phyloP scores from a whole-genome alignment of 306 rosid genomes.

The Lupinus albus region DNA sequence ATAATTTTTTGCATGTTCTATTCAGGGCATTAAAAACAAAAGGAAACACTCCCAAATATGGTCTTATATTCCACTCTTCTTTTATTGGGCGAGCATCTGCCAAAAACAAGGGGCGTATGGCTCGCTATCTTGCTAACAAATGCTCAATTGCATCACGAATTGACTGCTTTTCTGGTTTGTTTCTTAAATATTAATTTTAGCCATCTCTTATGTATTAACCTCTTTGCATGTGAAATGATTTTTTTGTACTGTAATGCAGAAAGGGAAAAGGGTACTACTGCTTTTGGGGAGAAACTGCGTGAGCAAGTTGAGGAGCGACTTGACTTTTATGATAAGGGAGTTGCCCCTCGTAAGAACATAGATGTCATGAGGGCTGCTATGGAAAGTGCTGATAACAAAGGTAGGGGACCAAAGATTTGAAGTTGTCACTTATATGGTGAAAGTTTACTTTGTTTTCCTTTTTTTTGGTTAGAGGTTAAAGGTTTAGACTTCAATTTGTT shows the following conservation, averaged over 20 bases:
- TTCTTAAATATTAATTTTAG: not conserved
- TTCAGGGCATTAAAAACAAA: slow-evolving; percentile 92
- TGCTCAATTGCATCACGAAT: slow-evolving; percentile 97
- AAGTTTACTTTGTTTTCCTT: too few relatives aligned
- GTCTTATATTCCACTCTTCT: slow-evolving; percentile 93
- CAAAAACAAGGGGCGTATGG: slow-evolving; percentile 93
- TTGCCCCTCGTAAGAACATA: slow-evolving; percentile 93
- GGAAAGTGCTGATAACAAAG: slow-evolving; percentile 63
- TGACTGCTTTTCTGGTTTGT: slow-evolving; percentile 91
- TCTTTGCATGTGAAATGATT: not conserved
- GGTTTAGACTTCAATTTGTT: not conserved
- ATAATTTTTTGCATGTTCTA: slow-evolving; percentile 5
- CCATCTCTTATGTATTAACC: not conserved
- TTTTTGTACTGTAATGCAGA: slow-evolving; percentile 56
- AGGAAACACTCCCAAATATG: slow-evolving; percentile 97
- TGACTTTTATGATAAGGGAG: slow-evolving; percentile 99
- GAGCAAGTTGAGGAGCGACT: slow-evolving; percentile 99
- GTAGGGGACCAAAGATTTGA: slow-evolving; percentile 25
- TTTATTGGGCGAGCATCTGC: slow-evolving; percentile 97
- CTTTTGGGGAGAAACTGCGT: slow-evolving; percentile 85
- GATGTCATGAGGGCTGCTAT: slow-evolving; percentile 97
- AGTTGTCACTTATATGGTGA: not conserved
- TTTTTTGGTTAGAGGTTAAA: not conserved
- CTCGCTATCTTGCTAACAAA: slow-evolving; percentile 96
- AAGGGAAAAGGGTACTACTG: slow-evolving; percentile 46